Percentiles rank a stretch among this genome's conserved stretches.
Evolutionary conservation across 352 stramenopile genomes (phyloP).

Genomic region (Globisporangium barbulae): DNA sequence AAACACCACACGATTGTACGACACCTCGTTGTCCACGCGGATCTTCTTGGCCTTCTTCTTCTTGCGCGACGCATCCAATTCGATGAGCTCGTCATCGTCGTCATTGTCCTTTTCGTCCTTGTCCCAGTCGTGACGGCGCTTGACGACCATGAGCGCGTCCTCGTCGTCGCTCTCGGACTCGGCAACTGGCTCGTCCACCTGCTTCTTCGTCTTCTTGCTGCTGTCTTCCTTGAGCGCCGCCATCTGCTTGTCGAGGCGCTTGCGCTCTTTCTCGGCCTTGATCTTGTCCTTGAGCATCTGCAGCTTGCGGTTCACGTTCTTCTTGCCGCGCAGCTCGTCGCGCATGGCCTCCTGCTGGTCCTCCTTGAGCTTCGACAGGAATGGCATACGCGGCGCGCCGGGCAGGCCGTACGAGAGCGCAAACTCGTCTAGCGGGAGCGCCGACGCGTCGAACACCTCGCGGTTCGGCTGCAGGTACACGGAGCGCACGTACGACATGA

Average conservation of each 20-base stretch:
- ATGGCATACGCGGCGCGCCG: conserved; percentile 90
- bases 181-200: conserved; percentile 30
- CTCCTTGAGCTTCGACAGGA: conserved; percentile 86
- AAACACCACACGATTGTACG: conserved; percentile 89
- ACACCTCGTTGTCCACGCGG: conserved; percentile 59
- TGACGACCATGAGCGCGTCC: conserved; percentile 92
- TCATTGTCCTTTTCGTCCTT: conserved; percentile 36
- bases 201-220: conserved; percentile 27
- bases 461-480: conserved; percentile 96
- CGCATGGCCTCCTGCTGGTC: conserved; percentile 73
- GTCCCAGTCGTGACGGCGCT: conserved; percentile 86
- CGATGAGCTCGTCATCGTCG: conserved; percentile 45
- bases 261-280: conserved; percentile 94
- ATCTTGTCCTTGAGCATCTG: conserved; percentile 98
- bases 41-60: conserved; percentile 86
- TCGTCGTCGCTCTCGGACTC: conserved; percentile 49
- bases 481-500: conserved; percentile 97
- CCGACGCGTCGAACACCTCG: conserved; percentile 90
- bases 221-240: conserved; percentile 32
- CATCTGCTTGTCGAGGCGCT: conserved; percentile 83
- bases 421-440: conserved; percentile 92
- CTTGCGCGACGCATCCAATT: conserved; percentile 63
- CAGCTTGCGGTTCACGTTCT: conserved; percentile 97
- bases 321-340: conserved; percentile 89
- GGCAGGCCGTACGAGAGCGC: conserved; percentile 93